Evolutionary conservation across 768 basidiomycete species (phyloP).

Genomic region (Mycena maculata): DNA sequence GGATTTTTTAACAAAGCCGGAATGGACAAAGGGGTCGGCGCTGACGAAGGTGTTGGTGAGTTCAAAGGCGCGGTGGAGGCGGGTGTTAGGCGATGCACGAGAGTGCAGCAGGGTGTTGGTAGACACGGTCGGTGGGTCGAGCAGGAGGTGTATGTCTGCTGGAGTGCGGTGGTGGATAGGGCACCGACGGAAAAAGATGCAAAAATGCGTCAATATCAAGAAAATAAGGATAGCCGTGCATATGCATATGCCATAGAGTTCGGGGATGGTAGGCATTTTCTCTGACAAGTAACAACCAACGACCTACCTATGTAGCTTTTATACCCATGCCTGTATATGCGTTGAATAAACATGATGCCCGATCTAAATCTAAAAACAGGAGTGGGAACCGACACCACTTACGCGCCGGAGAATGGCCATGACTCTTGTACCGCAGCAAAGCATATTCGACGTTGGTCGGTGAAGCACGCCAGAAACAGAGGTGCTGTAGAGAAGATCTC

Average conservation of each 20-base stretch:
- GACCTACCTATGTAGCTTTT: constrained; percentile 27
- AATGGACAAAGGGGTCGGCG: constrained; percentile 47
- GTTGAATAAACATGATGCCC: constrained; percentile 17
- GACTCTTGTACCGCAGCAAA: constrained; percentile 15
- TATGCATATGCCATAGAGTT: constrained; percentile 30
- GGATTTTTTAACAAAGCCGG: constrained; percentile 46
- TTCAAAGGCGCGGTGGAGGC: constrained; percentile 48
- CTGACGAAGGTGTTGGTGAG: constrained; percentile 68
- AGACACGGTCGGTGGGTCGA: constrained; percentile 6
- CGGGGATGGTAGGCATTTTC: constrained; percentile 22
- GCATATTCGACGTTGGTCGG: constrained; percentile 5
- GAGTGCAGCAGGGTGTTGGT: constrained; percentile 31
- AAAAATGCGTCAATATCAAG: not conserved
- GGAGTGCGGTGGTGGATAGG: constrained; percentile 14
- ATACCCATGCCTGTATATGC: constrained; percentile 21
- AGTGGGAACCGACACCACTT: constrained; percentile 2
- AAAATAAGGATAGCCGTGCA: constrained; percentile 17
- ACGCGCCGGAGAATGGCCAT: constrained; percentile 10
- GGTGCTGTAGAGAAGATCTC: constrained; percentile 16
- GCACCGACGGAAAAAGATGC: not conserved
- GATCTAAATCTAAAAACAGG: not conserved
- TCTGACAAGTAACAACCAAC: constrained; percentile 20
- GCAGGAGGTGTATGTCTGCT: constrained; percentile 3
- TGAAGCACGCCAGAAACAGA: not conserved
- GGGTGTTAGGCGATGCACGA: constrained; percentile 50